phyloP scores from a whole-genome alignment of 2,329 filamentous ascomycete species.

The Elsinoe australis region DNA sequence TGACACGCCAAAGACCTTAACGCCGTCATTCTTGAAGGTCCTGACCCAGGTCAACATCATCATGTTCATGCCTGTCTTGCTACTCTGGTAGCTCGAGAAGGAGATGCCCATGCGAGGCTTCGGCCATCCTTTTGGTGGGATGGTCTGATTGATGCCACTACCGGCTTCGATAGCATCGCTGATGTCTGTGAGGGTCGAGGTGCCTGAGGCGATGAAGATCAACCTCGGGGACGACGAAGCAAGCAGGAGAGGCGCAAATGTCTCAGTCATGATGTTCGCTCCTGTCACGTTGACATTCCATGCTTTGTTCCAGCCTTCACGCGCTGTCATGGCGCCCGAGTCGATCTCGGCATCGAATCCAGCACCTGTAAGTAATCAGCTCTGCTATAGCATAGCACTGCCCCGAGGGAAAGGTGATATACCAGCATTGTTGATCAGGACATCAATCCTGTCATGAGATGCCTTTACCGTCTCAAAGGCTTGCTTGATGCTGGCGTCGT shows the following conservation, averaged over 20 bases:
- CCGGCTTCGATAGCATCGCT: constrained; percentile 24
- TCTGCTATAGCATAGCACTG: not conserved
- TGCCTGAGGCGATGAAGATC: constrained; percentile 37
- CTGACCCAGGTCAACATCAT: constrained; percentile 43
- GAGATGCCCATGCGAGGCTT: constrained; percentile 30
- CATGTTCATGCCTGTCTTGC: constrained; percentile 45
- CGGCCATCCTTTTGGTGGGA: constrained; percentile 41
- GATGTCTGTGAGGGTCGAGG: constrained; percentile 34
- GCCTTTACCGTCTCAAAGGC: constrained; percentile 39
- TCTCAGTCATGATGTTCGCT: constrained; percentile 33
- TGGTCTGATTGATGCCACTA: constrained; percentile 20
- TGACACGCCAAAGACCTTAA: constrained; percentile 43
- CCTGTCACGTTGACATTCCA: constrained; percentile 36
- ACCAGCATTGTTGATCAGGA: constrained; percentile 53
- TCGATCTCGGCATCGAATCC: constrained; percentile 37
- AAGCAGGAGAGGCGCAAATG: constrained; percentile 34
- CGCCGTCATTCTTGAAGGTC: constrained; percentile 35
- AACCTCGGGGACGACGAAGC: constrained; percentile 31
- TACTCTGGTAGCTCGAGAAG: constrained; percentile 34
- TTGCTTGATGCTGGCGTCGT: constrained; percentile 45
- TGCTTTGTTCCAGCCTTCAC: constrained; percentile 32
- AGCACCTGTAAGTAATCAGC: constrained; percentile 30
- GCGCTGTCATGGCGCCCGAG: constrained; percentile 27
- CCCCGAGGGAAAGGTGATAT: no score
- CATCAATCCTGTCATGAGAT: constrained; percentile 43